phyloP scores from a whole-genome alignment of 768 basidiomycete genomes.

The Podaxis mareebaensis region DNA sequence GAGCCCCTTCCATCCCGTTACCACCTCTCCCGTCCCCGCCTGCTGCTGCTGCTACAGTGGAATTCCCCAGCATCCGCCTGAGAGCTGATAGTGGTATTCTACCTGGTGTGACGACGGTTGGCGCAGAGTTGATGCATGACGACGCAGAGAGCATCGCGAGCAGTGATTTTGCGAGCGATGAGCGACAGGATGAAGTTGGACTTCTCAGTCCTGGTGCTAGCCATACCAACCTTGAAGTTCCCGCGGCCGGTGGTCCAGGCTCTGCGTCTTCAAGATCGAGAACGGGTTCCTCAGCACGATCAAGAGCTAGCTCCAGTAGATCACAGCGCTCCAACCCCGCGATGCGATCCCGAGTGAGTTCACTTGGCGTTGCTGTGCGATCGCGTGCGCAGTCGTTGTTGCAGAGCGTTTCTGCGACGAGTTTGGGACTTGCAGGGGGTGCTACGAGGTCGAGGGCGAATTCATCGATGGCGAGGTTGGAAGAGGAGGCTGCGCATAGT shows the following conservation, averaged over 20 bases:
- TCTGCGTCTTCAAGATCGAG: conserved; percentile 18
- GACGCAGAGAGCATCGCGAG: conserved; percentile 16
- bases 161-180: conserved; percentile 8
- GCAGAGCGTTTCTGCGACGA: conserved; percentile 55
- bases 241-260: neutral
- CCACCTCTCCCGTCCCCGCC: conserved; percentile 21
- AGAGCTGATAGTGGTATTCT: conserved; percentile 19
- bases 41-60: conserved; percentile 22
- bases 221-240: conserved; percentile 14
- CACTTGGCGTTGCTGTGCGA: conserved; percentile 50
- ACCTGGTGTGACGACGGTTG: conserved; percentile 16
- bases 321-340: conserved; percentile 17
- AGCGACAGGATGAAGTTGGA: conserved; percentile 26
- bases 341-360: conserved; percentile 42
- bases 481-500: conserved; percentile 43
- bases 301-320: conserved; percentile 4
- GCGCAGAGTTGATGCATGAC: conserved; percentile 33
- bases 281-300: conserved; percentile 21
- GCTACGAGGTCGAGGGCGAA: conserved; percentile 51
- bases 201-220: conserved; percentile 25
- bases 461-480: conserved; percentile 70
- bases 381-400: conserved; percentile 68
- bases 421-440: conserved; percentile 24
- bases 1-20: conserved; percentile 31
- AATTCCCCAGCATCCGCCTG: conserved; percentile 14